These are phyloP conservation scores for Yamadazyma atmosphaerica DNA, from an alignment of 1,139 yeast genomes.

Conservation along the genomic window DNA sequence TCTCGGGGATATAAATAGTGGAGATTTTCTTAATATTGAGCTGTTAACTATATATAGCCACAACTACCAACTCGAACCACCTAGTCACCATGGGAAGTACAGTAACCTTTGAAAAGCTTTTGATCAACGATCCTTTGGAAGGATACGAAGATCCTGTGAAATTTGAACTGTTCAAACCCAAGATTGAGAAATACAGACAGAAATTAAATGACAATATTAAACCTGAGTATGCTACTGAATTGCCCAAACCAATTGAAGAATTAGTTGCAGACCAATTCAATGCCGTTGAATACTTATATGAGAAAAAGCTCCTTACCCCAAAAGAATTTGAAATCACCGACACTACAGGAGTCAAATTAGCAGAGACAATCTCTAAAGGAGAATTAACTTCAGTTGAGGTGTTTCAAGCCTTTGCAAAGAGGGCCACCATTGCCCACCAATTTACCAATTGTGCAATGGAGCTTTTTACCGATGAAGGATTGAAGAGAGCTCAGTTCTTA, in stretches of 20 bases:
- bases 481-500: conserved; percentile 32
- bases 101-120: conserved; percentile 17
- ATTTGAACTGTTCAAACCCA: conserved; percentile 43
- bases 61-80: no score
- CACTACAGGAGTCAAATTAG: conserved; percentile 34
- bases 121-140: conserved; percentile 9
- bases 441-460: conserved; percentile 38
- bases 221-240: conserved; percentile 40
- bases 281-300: conserved; percentile 43
- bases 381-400: conserved; percentile 45
- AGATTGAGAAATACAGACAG: conserved; percentile 47
- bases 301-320: conserved; percentile 43
- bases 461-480: conserved; percentile 34
- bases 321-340: conserved; percentile 51
- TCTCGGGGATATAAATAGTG: no score
- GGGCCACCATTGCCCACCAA: conserved; percentile 42
- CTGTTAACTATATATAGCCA: no score
- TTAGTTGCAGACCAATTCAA: conserved; percentile 44
- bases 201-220: conserved; percentile 39
- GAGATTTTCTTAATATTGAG: no score
- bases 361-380: conserved; percentile 32
- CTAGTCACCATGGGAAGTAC: no score
- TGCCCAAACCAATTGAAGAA: conserved; percentile 39
- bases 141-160: conserved; percentile 36
- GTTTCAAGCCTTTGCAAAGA: conserved; percentile 49